Base-by-base conservation (phyloP, 805 yeast genomes). In the Lipomyces yamadae region DNA sequence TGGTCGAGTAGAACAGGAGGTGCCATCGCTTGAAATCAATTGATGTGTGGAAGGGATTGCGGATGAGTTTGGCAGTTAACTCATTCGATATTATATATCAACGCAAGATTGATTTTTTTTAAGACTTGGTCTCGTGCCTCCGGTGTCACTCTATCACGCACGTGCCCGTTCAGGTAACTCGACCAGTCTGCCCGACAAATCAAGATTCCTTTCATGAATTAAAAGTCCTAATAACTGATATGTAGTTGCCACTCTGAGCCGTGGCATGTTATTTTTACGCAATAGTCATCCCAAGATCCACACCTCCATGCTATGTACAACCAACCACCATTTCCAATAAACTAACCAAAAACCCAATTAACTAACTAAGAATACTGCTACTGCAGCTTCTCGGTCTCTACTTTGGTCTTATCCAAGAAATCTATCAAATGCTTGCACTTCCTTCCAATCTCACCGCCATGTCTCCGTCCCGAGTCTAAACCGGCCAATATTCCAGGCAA, bases 361-460 rank as follows among this genome's bases (percentile, higher is more conserved):
- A 37, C 39, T 10, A 37, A 37, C 39, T 37, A 4, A 2, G 39
- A 24, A 24, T n/a, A 48, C 6, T 29, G 7, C 15, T 24, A 52
- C 55, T 52, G 55, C 55, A 42, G 39, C n/a, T 29, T 60, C 32
- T 52, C 56, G 10, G 18, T 29, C 15, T 64, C 32, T 10, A 18
- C 18, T 13, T 60, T 52, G 24, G 24, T 45, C n/a, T 37, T 39
- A 4, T 55, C 65, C 62, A 68, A 55, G 54, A 62, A 64, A 53
- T 68, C 71, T 11, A 52, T 24, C 45, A 68, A 24, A 24, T 56
- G 48, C 42, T 68, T 68, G 56, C 71, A 63, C 37, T 52, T 24
- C 68, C 86, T 83, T 2, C 92, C 92, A 24, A 83, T 78, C 58
- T 87, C 91, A 0, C 93, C 93, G 11, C 92, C 96, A 70, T 90